A percentile compares a stretch with the other conserved stretches of the same genome.
These are phyloP conservation scores for Phytophthora hibernalis DNA, from an alignment of 352 stramenopile species.

Conservation along the genomic window DNA sequence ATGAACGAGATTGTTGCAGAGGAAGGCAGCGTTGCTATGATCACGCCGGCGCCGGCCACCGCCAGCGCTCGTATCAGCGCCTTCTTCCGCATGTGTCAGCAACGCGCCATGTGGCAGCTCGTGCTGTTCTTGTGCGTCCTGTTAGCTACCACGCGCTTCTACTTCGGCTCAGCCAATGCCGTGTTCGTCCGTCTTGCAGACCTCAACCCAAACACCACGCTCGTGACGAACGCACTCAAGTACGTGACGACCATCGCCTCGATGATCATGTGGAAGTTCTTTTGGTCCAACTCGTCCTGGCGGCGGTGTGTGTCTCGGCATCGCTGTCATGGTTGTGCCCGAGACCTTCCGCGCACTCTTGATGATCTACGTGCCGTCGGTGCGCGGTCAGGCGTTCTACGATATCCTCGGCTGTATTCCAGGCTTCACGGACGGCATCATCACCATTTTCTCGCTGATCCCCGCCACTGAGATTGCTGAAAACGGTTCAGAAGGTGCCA, in stretches of 20 bases:
- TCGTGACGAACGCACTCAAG: slow-evolving; percentile 60
- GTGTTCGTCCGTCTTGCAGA: slow-evolving; percentile 45
- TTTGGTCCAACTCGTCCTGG: slow-evolving; percentile 56
- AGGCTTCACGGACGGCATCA: slow-evolving; percentile 66
- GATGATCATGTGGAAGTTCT: slow-evolving; percentile 67
- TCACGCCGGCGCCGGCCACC: slow-evolving; percentile 13
- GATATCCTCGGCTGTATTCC: slow-evolving; percentile 58
- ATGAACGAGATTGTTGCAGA: slow-evolving; percentile 34
- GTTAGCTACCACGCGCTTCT: slow-evolving; percentile 60
- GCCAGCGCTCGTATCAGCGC: slow-evolving; percentile 33
- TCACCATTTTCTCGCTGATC: slow-evolving; percentile 77
- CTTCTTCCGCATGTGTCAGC: slow-evolving; percentile 77
- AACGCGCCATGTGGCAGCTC: slow-evolving; percentile 80
- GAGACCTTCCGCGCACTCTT: slow-evolving; percentile 69
- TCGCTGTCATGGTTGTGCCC: slow-evolving; percentile 51
- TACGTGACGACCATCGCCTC: slow-evolving; percentile 57
- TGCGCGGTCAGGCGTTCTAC: slow-evolving; percentile 55
- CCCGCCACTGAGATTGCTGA: slow-evolving; percentile 74
- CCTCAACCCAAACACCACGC: slow-evolving; percentile 48
- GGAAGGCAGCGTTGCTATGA: slow-evolving; percentile 38
- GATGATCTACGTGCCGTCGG: slow-evolving; percentile 59
- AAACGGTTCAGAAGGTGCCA: slow-evolving; percentile 73
- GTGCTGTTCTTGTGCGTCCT: slow-evolving; percentile 74
- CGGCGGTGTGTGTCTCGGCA: slow-evolving; percentile 42
- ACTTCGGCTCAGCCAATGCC: slow-evolving; percentile 56